These are phyloP conservation scores for Ceraceosorus bombacis DNA, from an alignment of 1,284 basidiomycete genomes.

Conservation along the genomic window DNA sequence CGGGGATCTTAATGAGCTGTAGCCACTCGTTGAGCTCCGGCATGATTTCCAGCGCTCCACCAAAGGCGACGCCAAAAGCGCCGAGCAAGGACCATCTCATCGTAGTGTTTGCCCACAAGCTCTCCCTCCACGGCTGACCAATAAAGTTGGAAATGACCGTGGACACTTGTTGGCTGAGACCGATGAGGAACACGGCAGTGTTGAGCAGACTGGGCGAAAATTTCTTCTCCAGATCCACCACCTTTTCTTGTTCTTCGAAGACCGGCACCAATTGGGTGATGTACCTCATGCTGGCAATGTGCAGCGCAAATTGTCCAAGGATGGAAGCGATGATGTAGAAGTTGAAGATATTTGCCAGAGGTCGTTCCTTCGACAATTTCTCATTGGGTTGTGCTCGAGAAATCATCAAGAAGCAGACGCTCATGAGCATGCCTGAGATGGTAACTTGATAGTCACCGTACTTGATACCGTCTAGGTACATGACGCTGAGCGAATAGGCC, in stretches of 20 bases:
- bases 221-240: conserved; percentile 44
- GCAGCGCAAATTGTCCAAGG: conserved; percentile 42
- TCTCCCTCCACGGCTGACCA: conserved; percentile 42
- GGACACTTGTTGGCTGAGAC: conserved; percentile 38
- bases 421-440: conserved; percentile 40
- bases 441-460: conserved; percentile 47
- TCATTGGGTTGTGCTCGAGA: conserved; percentile 43
- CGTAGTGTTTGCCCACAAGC: conserved; percentile 38
- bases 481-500: conserved; percentile 42
- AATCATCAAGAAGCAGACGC: conserved; percentile 46
- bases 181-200: conserved; percentile 43
- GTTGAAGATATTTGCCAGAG: conserved; percentile 42
- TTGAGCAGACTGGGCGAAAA: conserved; percentile 44
- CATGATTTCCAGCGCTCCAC: conserved; percentile 61
- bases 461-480: conserved; percentile 46
- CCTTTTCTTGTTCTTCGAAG: conserved; percentile 33
- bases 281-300: conserved; percentile 42
- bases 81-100: conserved; percentile 42
- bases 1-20: conserved; percentile 86
- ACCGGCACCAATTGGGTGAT: conserved; percentile 25
- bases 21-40: conserved; percentile 95
- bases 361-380: conserved; percentile 38
- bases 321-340: conserved; percentile 43
- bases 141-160: conserved; percentile 41
- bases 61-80: conserved; percentile 34